Percentiles rank a stretch among this genome's conserved stretches.
phyloP scores from a whole-genome alignment of 208 protist species.

The Angomonas deanei region DNA sequence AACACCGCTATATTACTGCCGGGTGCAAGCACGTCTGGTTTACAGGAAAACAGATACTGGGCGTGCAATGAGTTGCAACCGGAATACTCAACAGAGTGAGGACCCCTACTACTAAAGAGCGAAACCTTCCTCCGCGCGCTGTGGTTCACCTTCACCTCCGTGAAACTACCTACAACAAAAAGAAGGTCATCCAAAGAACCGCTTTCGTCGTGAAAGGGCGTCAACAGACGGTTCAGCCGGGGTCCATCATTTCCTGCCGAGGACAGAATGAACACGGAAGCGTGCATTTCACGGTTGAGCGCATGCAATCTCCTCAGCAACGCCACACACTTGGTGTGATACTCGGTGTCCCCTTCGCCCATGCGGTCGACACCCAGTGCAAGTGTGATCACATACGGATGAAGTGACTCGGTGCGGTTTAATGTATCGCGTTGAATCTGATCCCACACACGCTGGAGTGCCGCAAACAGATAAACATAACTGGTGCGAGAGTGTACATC shows the following conservation, averaged over 20 bases:
- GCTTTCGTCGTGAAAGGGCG: conserved; percentile 85
- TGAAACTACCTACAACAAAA: conserved; percentile 26
- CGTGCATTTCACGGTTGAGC: not conserved
- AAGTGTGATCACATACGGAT: not conserved
- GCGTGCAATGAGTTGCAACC: not conserved
- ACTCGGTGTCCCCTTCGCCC: not conserved
- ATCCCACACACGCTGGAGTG: not conserved
- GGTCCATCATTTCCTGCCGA: conserved; percentile 97
- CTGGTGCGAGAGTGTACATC: conserved; percentile 62
- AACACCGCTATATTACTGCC: conserved; percentile 46
- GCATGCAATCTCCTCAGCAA: not conserved
- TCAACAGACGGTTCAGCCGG: conserved; percentile 93
- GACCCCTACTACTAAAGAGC: not conserved
- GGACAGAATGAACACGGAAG: conserved; percentile 90
- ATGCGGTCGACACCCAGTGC: not conserved
- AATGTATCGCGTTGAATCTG: not conserved
- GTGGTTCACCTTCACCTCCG: not conserved
- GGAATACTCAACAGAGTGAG: not conserved
- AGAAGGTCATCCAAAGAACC: conserved; percentile 83
- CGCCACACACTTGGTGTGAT: not conserved
- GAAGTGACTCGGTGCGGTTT: not conserved
- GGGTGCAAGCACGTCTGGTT: conserved; percentile 95
- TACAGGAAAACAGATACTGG: conserved; percentile 42
- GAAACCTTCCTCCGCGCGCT: not conserved
- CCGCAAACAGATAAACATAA: not conserved